Conservation (phyloP, 345 rosid species). For the rapeseed (Brassica napus) region DNA sequence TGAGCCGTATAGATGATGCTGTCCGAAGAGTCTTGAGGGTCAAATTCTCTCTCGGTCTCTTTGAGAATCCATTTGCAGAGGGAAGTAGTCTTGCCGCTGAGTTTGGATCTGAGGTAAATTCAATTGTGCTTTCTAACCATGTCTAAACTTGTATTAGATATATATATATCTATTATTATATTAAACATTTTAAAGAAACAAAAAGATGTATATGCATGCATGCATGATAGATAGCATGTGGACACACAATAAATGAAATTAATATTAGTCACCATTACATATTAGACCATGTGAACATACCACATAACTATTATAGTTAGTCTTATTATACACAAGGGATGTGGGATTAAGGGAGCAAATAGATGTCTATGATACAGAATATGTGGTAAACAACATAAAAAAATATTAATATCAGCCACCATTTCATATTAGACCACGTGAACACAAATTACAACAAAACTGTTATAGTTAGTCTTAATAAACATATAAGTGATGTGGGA, state of each 20-base stretch:
- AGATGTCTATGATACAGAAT: not conserved
- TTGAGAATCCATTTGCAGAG: not conserved
- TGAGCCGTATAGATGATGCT: conserved; percentile 83
- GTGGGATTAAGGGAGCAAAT: not conserved
- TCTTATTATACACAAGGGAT: not conserved
- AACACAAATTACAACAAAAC: not conserved
- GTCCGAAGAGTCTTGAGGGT: conserved; percentile 56
- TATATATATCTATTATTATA: not conserved
- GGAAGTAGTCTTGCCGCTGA: conserved; percentile 34
- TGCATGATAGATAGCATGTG: not conserved
- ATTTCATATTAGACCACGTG: not conserved
- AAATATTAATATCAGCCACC: not conserved
- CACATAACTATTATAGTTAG: not conserved
- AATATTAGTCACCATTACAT: not conserved
- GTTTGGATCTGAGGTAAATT: conserved; percentile 63
- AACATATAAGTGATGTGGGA: not conserved
- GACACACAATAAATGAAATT: too few relatives aligned
- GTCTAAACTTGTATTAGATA: not conserved
- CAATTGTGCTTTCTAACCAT: conserved; percentile 1
- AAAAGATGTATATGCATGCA: not conserved
- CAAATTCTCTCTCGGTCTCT: not conserved
- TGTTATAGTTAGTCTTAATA: not conserved
- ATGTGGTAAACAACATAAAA: not conserved
- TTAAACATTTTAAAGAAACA: not conserved
- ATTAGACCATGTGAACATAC: not conserved